These are phyloP conservation scores for Nicotiana tabacum DNA, from an alignment of 257 asterid species.

Conservation along the genomic window DNA sequence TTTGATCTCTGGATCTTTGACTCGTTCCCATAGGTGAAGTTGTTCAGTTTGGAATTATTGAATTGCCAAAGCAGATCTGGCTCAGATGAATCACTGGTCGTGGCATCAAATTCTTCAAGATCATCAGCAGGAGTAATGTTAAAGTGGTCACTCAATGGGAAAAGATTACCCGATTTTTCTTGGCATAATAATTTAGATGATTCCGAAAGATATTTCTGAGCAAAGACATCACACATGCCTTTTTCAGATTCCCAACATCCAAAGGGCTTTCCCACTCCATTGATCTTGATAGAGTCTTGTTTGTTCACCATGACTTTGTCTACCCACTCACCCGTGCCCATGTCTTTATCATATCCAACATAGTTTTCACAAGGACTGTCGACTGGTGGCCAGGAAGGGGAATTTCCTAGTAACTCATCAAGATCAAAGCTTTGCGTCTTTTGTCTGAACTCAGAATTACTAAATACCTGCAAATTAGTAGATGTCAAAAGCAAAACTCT, in stretches of 20 bases:
- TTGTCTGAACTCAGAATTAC: slow-evolving; percentile 46
- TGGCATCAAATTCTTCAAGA: slow-evolving; percentile 56
- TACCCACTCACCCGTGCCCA: slow-evolving; percentile 80
- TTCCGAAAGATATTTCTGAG: slow-evolving; percentile 38
- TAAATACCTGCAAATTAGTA: slow-evolving; percentile 34
- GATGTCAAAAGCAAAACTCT: not conserved
- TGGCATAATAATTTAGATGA: slow-evolving; percentile 32
- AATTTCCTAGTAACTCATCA: slow-evolving; percentile 69
- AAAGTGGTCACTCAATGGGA: slow-evolving; percentile 30
- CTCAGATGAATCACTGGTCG: slow-evolving; percentile 65
- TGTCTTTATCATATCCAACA: slow-evolving; percentile 60
- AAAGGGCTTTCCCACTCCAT: slow-evolving; percentile 32
- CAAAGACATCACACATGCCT: slow-evolving; percentile 31
- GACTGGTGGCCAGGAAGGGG: slow-evolving; percentile 86
- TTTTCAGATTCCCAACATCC: slow-evolving; percentile 35
- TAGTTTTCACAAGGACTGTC: slow-evolving; percentile 40
- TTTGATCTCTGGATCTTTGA: slow-evolving; percentile 35
- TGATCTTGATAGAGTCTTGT: slow-evolving; percentile 34
- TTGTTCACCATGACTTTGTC: slow-evolving; percentile 96
- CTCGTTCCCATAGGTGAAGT: slow-evolving; percentile 33
- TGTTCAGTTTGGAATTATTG: slow-evolving; percentile 45
- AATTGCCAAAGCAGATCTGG: slow-evolving; percentile 69
- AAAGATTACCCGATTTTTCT: slow-evolving; percentile 27
- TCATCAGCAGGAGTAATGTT: slow-evolving; percentile 36
- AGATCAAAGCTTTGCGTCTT: slow-evolving; percentile 68